These are phyloP conservation scores for Diplodia mutila DNA, from an alignment of 2,329 filamentous ascomycete genomes.

Conservation along the genomic window DNA sequence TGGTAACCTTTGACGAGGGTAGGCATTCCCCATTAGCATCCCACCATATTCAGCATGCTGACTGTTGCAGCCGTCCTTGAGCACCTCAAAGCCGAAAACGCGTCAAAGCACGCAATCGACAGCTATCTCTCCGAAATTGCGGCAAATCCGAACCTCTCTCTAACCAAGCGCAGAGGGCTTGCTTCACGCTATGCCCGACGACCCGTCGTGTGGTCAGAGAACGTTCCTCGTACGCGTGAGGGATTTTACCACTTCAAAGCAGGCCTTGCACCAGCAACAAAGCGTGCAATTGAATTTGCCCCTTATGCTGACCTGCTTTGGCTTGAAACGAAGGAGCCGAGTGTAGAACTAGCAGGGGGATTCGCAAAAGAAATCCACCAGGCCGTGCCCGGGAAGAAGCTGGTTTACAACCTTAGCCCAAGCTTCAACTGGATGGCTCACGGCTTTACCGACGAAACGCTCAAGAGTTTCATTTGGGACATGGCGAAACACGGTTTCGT, in stretches of 20 bases:
- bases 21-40: constrained; percentile 12
- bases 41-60: not conserved
- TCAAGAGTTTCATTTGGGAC: constrained; percentile 96
- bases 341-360: constrained; percentile 72
- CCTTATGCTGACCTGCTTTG: constrained; percentile 94
- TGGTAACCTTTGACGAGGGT: constrained; percentile 89
- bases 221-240: constrained; percentile 89
- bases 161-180: constrained; percentile 74
- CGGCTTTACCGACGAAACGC: constrained; percentile 79
- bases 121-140: constrained; percentile 67
- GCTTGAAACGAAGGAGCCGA: constrained; percentile 93
- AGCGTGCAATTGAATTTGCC: constrained; percentile 87
- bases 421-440: constrained; percentile 99
- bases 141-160: constrained; percentile 72
- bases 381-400: constrained; percentile 74
- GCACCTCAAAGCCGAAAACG: constrained; percentile 70
- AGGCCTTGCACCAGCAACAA: constrained; percentile 84
- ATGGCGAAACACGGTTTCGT: constrained; percentile 71
- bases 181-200: constrained; percentile 68
- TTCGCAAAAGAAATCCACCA: constrained; percentile 78
- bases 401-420: constrained; percentile 95
- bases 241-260: constrained; percentile 90
- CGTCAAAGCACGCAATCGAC: constrained; percentile 65
- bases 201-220: constrained; percentile 83
- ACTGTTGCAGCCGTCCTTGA: constrained; percentile 65